Base-by-base conservation (phyloP, 345 rosid genomes). In the Crucihimalaya himalaica region DNA sequence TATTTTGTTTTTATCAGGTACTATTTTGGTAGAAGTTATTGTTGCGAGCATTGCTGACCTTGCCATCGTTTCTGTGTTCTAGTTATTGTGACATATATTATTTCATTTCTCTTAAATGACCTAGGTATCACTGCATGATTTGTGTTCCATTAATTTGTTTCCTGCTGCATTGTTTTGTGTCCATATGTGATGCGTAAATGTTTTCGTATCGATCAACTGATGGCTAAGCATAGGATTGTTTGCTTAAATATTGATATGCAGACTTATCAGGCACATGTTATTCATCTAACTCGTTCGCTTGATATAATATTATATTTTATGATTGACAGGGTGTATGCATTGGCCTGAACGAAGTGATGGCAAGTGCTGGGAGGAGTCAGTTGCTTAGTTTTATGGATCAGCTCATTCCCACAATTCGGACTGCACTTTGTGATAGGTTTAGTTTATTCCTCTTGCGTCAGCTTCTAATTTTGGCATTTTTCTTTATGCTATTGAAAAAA, bases 271-370 rank as follows among this genome's bases (percentile, higher is more conserved):
- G 58, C 45, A n/a, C 12, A 35, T 48, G 34, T 39, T 58, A 43
- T 56, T 52, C 57, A 21, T 28, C 43, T 43, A 37, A 55, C 47
- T 40, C 7, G 28, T 39, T 42, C 52, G 21, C 50, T 43, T 78
- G 31, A 67, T 64, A 61, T 43, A 21, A 66, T 70, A 54, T 47
- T 23, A 6, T 68, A 5, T 16, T 47, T 20, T 63, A 39, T 77
- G 68, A 65, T 59, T 82, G 58, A 54, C 81, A 92, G 99, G 99
- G 99, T 61, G 98, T 95, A 15, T 95, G 99, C 86, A 89, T 86
- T 80, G 99, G 99, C 61, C 79, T 92, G 84, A 95, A 94, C 84
- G 98, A 95, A 84, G 98, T 95, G 77, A 95, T 95, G 99, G 98
- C 85, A 65, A 82, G 99, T 86, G 99, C 99, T 78, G 97, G 92